These are phyloP conservation scores for Chalara sp. DNA, from an alignment of 2,329 filamentous ascomycete species.

Conservation along the genomic window DNA sequence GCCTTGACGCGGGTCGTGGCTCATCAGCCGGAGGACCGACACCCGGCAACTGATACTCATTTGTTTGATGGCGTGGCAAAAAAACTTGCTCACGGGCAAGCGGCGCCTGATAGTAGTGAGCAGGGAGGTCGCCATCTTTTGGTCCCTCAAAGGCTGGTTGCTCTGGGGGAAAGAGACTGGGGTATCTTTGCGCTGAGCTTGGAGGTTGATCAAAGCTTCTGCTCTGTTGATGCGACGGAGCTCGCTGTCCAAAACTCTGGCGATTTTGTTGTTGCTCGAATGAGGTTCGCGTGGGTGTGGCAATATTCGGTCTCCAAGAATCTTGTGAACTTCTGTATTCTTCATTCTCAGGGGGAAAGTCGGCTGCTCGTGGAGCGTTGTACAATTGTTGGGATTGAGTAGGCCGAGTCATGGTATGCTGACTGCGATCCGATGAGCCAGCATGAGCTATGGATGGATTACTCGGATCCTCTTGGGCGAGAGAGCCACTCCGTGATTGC, in stretches of 20 bases:
- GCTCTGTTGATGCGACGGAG: constrained; percentile 3
- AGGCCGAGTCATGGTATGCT: not conserved
- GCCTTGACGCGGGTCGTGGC: constrained; percentile 21
- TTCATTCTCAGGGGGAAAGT: not conserved
- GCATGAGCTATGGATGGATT: constrained; percentile 3
- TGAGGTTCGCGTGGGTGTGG: not conserved
- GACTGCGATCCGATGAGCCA: constrained; percentile 8
- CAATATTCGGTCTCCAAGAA: constrained; percentile 16
- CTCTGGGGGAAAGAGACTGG: constrained; percentile 36
- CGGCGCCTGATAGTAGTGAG: constrained; percentile 22
- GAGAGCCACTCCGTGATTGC: not conserved
- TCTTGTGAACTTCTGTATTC: constrained; percentile 14
- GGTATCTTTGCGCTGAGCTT: constrained; percentile 43
- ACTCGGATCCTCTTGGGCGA: not conserved
- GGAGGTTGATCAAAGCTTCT: constrained; percentile 33
- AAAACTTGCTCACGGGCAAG: constrained; percentile 26
- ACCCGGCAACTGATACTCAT: constrained; percentile 32
- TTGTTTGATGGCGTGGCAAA: constrained; percentile 33
- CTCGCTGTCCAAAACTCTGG: constrained; percentile 7
- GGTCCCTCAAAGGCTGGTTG: constrained; percentile 14
- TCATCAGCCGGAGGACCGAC: constrained; percentile 29
- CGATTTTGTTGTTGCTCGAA: not conserved
- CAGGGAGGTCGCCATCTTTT: constrained; percentile 17
- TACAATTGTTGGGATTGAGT: not conserved
- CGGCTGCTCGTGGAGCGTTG: not conserved